These are phyloP conservation scores for Populus hybrid DNA, from an alignment of 441 rosid species.

Conservation along the genomic window DNA sequence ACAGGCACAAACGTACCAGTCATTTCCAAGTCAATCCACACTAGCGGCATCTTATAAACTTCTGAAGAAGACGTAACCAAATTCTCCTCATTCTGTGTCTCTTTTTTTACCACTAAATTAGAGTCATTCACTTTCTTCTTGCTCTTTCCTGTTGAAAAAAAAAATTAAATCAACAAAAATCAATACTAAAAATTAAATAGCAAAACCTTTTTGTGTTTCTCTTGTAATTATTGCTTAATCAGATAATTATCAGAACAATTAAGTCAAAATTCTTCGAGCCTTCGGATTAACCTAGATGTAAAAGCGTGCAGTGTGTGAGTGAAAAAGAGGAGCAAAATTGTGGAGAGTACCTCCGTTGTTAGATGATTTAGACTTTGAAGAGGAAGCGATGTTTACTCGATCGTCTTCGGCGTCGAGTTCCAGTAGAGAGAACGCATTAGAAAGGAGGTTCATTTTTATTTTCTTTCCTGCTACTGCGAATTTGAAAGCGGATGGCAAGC, in stretches of 20 bases:
- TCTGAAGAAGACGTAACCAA: slow-evolving; percentile 21
- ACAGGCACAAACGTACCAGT: slow-evolving; percentile 48
- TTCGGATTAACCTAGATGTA: background rate
- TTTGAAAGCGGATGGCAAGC: background rate
- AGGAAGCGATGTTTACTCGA: slow-evolving; percentile 18
- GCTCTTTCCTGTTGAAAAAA: slow-evolving; percentile 25
- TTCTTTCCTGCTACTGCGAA: background rate
- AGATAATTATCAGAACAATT: background rate
- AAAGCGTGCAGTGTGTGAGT: background rate
- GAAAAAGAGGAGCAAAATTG: background rate
- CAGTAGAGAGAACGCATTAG: slow-evolving; percentile 47
- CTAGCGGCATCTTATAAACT: slow-evolving; percentile 69
- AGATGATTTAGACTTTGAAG: slow-evolving; percentile 1
- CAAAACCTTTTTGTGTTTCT: too few species aligned
- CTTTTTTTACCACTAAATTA: background rate
- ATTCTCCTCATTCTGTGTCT: slow-evolving; percentile 21
- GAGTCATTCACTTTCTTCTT: slow-evolving; percentile 22
- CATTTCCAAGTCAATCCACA: slow-evolving; percentile 96
- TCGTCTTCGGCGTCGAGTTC: slow-evolving; percentile 46
- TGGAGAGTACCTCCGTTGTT: background rate
- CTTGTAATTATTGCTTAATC: background rate
- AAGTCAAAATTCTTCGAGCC: background rate
- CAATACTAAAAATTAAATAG: background rate
- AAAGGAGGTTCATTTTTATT: slow-evolving; percentile 37
- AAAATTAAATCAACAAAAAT: background rate